phyloP scores from a whole-genome alignment of 768 basidiomycete genomes.

The Cubamyces sp. region DNA sequence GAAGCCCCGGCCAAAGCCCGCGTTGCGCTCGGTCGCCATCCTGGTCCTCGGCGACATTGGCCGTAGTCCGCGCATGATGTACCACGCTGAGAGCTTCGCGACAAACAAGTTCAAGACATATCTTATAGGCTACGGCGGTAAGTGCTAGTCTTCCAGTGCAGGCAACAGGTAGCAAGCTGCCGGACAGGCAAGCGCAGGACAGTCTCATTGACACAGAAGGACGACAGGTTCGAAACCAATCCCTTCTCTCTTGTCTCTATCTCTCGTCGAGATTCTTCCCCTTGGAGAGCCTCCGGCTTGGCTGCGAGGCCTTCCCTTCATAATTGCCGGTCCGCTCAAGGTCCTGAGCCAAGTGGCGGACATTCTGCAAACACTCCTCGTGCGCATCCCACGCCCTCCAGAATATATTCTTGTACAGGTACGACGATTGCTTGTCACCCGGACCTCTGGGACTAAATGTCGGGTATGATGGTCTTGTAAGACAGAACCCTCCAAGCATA shows the following conservation, averaged over 20 bases:
- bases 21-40: slow-evolving; percentile 77
- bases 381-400: slow-evolving; percentile 65
- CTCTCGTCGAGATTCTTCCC: slow-evolving; percentile 67
- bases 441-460: neutral
- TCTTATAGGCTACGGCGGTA: slow-evolving; percentile 87
- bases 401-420: slow-evolving; percentile 93
- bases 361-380: slow-evolving; percentile 65
- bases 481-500: slow-evolving; percentile 94
- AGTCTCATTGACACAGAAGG: neutral
- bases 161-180: neutral
- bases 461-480: neutral
- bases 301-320: slow-evolving; percentile 60
- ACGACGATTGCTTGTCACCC: slow-evolving; percentile 28
- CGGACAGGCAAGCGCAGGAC: neutral
- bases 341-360: slow-evolving; percentile 67
- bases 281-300: slow-evolving; percentile 64
- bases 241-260: slow-evolving; percentile 68
- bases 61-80: slow-evolving; percentile 97
- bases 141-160: slow-evolving; percentile 22
- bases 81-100: slow-evolving; percentile 93
- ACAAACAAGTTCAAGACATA: slow-evolving; percentile 76
- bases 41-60: slow-evolving; percentile 96
- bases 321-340: slow-evolving; percentile 81
- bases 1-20: slow-evolving; percentile 22
- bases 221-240: slow-evolving; percentile 74